Conservation (phyloP, 2,329 filamentous ascomycete species). For the Sporothrix phasma region DNA sequence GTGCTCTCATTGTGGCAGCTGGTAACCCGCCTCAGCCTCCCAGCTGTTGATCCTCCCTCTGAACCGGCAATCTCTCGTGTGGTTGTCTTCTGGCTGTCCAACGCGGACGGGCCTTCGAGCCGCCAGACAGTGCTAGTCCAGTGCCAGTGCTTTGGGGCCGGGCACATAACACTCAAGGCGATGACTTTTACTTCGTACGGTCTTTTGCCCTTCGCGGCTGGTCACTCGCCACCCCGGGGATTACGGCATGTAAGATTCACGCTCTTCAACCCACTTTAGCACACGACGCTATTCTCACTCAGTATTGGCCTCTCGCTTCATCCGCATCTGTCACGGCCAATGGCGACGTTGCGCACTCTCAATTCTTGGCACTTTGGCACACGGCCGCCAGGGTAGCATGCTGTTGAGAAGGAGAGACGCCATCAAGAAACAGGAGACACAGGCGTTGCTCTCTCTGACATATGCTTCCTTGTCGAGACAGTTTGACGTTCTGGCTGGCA, state of each 20-base stretch:
- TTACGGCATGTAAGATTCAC: too few species aligned
- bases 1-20: too few species aligned
- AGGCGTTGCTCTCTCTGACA: not conserved
- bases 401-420: not conserved
- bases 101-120: conserved; percentile 7
- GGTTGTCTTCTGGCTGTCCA: not conserved
- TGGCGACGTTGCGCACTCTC: conserved; percentile 8
- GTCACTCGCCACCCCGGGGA: not conserved
- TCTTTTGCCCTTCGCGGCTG: not conserved
- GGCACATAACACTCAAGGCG: too few species aligned
- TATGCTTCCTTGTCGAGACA: not conserved
- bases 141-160: too few species aligned
- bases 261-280: too few species aligned
- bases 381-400: not conserved
- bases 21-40: not conserved
- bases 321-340: conserved; percentile 10
- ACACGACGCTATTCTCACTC: conserved; percentile 13
- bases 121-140: not conserved
- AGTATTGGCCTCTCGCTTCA: conserved; percentile 11
- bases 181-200: not conserved
- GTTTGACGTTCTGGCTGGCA: not conserved
- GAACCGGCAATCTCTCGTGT: conserved; percentile 14
- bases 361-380: conserved; percentile 4
- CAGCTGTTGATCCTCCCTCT: conserved; percentile 14
- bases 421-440: not conserved